Evolutionary conservation across 228 moss, liverwort and hornwort genomes (phyloP), one percentile per base, ranked within the genome.

Genomic region (Sphagnum magellanicum): DNA sequence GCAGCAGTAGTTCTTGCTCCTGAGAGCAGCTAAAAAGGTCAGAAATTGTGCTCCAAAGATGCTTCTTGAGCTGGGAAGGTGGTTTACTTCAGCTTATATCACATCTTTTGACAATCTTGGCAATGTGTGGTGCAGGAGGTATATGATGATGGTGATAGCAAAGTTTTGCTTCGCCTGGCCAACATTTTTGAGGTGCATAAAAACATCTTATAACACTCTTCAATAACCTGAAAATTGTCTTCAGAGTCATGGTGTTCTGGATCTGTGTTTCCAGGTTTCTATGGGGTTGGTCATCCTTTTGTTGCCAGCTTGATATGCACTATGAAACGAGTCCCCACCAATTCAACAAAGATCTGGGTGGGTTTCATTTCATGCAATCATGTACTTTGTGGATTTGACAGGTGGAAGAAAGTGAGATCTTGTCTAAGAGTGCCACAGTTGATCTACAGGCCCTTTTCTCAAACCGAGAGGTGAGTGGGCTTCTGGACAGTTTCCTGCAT

Each of bases 111-210:
- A 59, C 48, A 49, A 15, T 48, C 11, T 9, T 10, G 16, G 6
- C 49, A 67, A 11, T n/a, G 16, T 32, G 32, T 59, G 49, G 50
- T 81, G 74, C 89, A 96, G 94, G 93, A 89, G 73, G 74, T 98
- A 61, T 72, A 81, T 47, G 81, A 92, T 32, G 32, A 32, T 32
- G 32, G 1, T 32, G 32, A 32, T 58, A 77, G 76, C 50, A 67
- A 75, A 63, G 87, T 94, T 60, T 81, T 98, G 53, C 59, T 98
- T 53, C 89, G 98, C 53, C 87, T 98, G 8, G 92, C 89, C 61
- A 90, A 98, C 59, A 77, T 98, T 49, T 98, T 89, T 68, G 92
- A 98, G 94, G 95, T 91, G 75, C 32, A 32, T 32, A 3, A 32
- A 32, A 32, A 32, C 32, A 32, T 47, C 16, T 16, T 5, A 5